Evolutionary conservation across 352 stramenopile genomes (phyloP).

Genomic region (Globisporangium middletonii): DNA sequence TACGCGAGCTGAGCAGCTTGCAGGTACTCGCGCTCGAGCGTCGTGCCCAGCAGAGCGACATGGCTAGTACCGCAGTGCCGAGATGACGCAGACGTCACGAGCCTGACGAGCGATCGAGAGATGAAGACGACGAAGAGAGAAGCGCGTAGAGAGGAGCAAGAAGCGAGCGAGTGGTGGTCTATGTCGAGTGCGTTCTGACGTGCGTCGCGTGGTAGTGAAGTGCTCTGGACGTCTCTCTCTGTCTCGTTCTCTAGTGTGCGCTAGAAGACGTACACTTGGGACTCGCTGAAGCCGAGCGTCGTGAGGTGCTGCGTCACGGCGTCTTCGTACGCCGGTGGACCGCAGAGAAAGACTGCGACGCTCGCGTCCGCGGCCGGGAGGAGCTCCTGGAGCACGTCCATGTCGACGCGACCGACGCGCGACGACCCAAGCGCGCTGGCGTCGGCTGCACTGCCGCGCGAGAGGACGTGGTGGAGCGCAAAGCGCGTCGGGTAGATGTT

Average conservation of each 20-base stretch:
- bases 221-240: neutral
- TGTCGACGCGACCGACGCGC: slow-evolving; percentile 41
- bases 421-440: slow-evolving; percentile 44
- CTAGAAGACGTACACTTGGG: slow-evolving; percentile 69
- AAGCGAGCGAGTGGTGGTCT: too few relatives aligned
- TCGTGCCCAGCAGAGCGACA: neutral
- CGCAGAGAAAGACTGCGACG: slow-evolving; percentile 67
- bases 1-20: slow-evolving; percentile 5
- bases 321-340: slow-evolving; percentile 68
- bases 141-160: too few relatives aligned
- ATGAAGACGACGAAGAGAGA: neutral
- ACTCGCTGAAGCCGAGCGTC: slow-evolving; percentile 36
- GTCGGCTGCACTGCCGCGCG: slow-evolving; percentile 32
- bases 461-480: slow-evolving; percentile 63
- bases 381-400: slow-evolving; percentile 33
- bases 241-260: neutral
- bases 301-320: slow-evolving; percentile 35
- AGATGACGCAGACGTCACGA: too few relatives aligned
- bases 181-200: neutral
- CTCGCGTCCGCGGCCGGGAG: slow-evolving; percentile 31
- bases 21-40: neutral
- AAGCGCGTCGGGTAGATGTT: slow-evolving; percentile 75
- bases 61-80: too few relatives aligned
- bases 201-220: neutral
- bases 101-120: neutral